A percentile compares a stretch with the other conserved stretches of the same genome.
Evolutionary conservation across 257 asterid species (phyloP).

Genomic region (Fraxinus pennsylvanica): DNA sequence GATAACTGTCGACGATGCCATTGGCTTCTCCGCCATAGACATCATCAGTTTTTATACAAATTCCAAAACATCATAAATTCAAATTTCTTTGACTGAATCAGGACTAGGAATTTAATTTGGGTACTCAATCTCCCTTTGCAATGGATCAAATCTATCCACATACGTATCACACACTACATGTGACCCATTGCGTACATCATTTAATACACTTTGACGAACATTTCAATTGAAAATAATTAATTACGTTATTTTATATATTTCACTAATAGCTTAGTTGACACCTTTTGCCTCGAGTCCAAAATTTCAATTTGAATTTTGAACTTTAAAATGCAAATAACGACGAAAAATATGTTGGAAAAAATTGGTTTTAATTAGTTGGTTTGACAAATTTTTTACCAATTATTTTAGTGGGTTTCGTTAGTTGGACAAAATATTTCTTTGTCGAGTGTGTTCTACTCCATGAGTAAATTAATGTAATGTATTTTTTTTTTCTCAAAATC

Average conservation of each 20-base stretch:
- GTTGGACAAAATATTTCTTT: no score
- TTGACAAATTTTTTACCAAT: no score
- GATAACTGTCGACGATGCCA: conserved; percentile 10
- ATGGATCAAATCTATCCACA: conserved; percentile 37
- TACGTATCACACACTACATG: conserved; percentile 44
- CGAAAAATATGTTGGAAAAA: background rate
- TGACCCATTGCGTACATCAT: conserved; percentile 49
- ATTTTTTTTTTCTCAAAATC: no score
- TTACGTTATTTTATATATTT: background rate
- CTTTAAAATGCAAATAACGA: background rate
- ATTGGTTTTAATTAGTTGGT: no score
- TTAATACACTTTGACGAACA: conserved; percentile 26
- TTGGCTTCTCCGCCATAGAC: conserved; percentile 39
- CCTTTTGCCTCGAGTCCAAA: background rate
- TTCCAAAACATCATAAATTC: background rate
- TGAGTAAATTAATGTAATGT: no score
- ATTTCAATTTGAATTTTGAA: background rate
- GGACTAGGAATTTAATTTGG: background rate
- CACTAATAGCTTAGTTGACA: background rate
- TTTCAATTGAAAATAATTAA: background rate
- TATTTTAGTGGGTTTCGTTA: no score
- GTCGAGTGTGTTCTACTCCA: no score
- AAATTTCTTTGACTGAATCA: conserved; percentile 1
- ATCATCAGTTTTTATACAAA: conserved; percentile 17
- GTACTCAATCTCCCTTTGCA: conserved; percentile 23